phyloP scores from a whole-genome alignment of 805 yeast species.

The Candida xiaguanensis region DNA sequence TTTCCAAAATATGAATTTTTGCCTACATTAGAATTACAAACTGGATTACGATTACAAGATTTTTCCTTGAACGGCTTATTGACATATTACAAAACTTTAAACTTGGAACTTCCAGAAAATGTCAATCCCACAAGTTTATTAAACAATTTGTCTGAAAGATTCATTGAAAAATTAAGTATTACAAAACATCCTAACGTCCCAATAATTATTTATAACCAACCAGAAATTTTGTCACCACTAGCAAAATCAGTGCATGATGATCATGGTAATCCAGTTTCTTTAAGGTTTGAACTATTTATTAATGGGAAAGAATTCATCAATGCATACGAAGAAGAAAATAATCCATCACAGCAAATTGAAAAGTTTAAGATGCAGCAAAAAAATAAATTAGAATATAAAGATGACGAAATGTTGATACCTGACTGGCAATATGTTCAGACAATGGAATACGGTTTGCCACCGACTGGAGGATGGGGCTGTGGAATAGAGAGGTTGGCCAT shows the following conservation, averaged over 20 bases:
- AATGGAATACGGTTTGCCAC: slow-evolving; percentile 94
- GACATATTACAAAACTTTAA: slow-evolving; percentile 35
- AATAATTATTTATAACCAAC: slow-evolving; percentile 76
- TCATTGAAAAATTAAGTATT: slow-evolving; percentile 61
- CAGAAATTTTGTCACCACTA: slow-evolving; percentile 79
- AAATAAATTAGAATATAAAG: slow-evolving; percentile 46
- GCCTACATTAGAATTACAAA: slow-evolving; percentile 51
- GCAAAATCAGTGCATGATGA: slow-evolving; percentile 59
- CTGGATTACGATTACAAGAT: slow-evolving; percentile 51
- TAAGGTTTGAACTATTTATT: slow-evolving; percentile 82
- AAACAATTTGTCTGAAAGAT: slow-evolving; percentile 58
- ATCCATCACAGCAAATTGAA: slow-evolving; percentile 63
- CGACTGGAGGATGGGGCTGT: slow-evolving; percentile 97
- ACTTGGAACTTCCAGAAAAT: slow-evolving; percentile 33
- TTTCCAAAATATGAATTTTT: slow-evolving; percentile 56
- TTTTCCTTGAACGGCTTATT: slow-evolving; percentile 39
- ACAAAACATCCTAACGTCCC: slow-evolving; percentile 40
- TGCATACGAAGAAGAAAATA: slow-evolving; percentile 95
- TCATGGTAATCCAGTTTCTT: slow-evolving; percentile 43
- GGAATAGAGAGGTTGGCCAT: slow-evolving; percentile 88
- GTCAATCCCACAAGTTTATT: slow-evolving; percentile 57
- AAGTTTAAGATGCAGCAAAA: slow-evolving; percentile 62
- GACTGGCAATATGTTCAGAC: slow-evolving; percentile 69
- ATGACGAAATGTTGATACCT: slow-evolving; percentile 62
- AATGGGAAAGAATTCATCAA: slow-evolving; percentile 79